A percentile compares a stretch with the other conserved stretches of the same genome.
Evolutionary conservation across 768 basidiomycete genomes (phyloP).

Genomic region (Infundibulicybe gibba): DNA sequence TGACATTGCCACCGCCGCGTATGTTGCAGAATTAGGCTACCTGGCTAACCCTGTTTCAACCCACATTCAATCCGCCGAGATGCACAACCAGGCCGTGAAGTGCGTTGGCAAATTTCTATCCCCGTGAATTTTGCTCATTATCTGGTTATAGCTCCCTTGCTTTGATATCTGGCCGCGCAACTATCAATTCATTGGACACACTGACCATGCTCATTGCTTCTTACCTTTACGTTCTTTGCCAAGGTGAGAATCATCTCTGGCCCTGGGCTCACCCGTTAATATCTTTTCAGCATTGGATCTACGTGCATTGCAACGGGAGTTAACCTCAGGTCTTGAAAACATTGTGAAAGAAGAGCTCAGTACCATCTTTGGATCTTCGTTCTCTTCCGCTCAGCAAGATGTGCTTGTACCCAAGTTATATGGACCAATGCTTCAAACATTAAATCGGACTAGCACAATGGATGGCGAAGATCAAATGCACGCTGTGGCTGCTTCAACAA

Average conservation of each 20-base stretch:
- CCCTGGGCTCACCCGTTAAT: not conserved
- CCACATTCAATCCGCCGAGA: constrained; percentile 83
- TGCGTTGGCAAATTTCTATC: constrained; percentile 28
- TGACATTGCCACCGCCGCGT: constrained; percentile 82
- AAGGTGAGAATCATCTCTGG: constrained; percentile 32
- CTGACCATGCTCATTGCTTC: constrained; percentile 66
- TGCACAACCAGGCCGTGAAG: constrained; percentile 94
- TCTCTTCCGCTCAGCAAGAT: constrained; percentile 28
- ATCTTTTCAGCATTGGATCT: constrained; percentile 63
- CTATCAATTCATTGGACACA: constrained; percentile 66
- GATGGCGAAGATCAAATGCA: constrained; percentile 69
- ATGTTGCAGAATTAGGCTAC: constrained; percentile 77
- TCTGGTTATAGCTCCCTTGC: constrained; percentile 44
- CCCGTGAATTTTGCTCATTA: not conserved
- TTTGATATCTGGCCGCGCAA: constrained; percentile 72
- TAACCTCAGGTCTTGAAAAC: constrained; percentile 43
- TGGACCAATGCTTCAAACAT: constrained; percentile 40
- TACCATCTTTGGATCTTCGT: constrained; percentile 34
- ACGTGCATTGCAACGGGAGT: constrained; percentile 69
- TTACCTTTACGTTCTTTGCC: constrained; percentile 70
- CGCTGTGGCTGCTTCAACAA: constrained; percentile 60
- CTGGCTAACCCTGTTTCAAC: constrained; percentile 84
- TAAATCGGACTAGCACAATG: constrained; percentile 69
- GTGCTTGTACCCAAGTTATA: constrained; percentile 33
- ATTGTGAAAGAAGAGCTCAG: constrained; percentile 51